phyloP scores from a whole-genome alignment of 331 rosid species.

The Quercus phellos region DNA sequence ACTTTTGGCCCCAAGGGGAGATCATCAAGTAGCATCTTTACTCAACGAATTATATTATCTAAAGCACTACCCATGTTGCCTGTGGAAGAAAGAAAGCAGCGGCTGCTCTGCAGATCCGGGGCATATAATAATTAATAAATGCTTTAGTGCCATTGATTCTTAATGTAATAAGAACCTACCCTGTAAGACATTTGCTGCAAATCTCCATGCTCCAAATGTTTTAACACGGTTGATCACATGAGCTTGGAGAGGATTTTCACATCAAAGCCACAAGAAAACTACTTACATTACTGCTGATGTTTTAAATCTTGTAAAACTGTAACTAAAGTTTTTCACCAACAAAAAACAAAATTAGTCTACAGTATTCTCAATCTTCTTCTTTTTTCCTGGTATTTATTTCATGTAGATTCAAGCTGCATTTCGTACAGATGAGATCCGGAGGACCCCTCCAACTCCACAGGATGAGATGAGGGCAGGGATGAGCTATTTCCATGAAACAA shows the following conservation, averaged over 20 bases:
- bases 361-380: not conserved
- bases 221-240: not conserved
- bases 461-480: constrained; percentile 99
- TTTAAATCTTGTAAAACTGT: not conserved
- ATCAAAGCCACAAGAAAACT: not conserved
- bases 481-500: constrained; percentile 96
- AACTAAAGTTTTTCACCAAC: not conserved
- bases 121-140: not conserved
- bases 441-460: constrained; percentile 93
- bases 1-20: too few species aligned
- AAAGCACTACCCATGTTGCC: not conserved
- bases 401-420: constrained; percentile 92
- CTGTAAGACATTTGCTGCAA: not conserved
- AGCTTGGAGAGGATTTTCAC: not conserved
- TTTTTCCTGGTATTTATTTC: constrained; percentile 3
- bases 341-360: not conserved
- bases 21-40: not conserved
- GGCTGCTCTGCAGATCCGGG: too few species aligned
- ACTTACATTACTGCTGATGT: not conserved
- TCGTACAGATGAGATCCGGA: constrained; percentile 81
- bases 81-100: not conserved
- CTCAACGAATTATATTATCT: not conserved
- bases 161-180: not conserved
- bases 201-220: not conserved
- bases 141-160: not conserved